These are phyloP conservation scores for Suaeda aralocaspica DNA, from an alignment of 148 eudicot genomes.

Conservation along the genomic window DNA sequence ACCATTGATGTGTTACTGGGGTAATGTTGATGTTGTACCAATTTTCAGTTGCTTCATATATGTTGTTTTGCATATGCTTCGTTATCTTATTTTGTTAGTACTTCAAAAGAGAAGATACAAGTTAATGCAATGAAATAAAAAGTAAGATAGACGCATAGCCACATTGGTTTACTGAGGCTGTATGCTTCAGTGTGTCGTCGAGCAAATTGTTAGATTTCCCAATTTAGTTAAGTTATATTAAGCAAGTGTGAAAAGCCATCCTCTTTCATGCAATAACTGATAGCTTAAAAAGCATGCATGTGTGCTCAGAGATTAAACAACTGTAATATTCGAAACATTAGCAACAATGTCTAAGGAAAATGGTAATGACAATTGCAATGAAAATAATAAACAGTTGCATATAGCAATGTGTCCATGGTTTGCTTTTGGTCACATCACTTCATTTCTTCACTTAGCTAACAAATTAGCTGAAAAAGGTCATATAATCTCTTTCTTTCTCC, in stretches of 20 bases:
- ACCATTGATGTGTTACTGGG: too few species aligned
- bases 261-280: not conserved
- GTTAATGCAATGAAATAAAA: too few species aligned
- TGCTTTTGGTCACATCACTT: slow-evolving; percentile 51
- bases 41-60: too few species aligned
- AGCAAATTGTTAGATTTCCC: slow-evolving; percentile 7
- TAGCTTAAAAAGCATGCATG: slow-evolving; percentile 7
- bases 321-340: not conserved
- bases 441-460: slow-evolving; percentile 48
- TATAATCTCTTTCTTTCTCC: slow-evolving; percentile 36
- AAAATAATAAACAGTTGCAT: slow-evolving; percentile 18
- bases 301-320: not conserved
- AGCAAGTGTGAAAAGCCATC: slow-evolving; percentile 2
- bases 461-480: slow-evolving; percentile 44
- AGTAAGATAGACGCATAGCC: too few species aligned
- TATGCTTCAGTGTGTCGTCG: too few species aligned
- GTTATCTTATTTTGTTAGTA: too few species aligned
- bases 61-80: too few species aligned
- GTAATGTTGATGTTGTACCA: too few species aligned
- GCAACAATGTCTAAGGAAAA: slow-evolving; percentile 20
- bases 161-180: too few species aligned
- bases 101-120: too few species aligned
- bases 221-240: slow-evolving; percentile 3
- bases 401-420: slow-evolving; percentile 61
- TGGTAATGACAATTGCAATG: not conserved